These are phyloP conservation scores for Sporothrix luriei DNA, from an alignment of 2,329 filamentous ascomycete genomes.

Conservation along the genomic window DNA sequence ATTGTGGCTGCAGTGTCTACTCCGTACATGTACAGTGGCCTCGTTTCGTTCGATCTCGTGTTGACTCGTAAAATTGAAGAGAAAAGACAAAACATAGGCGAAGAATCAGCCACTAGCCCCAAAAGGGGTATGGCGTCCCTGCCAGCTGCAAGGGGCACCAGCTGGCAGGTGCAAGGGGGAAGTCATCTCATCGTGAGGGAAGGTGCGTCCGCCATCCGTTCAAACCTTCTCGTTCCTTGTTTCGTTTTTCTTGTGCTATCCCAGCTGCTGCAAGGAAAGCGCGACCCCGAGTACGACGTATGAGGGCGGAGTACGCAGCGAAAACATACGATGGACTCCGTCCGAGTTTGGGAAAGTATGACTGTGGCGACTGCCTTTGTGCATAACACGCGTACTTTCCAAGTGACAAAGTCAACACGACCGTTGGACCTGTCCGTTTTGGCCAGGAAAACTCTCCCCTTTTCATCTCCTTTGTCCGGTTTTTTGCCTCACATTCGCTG, in stretches of 20 bases:
- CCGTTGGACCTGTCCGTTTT: background rate
- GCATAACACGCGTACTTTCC: background rate
- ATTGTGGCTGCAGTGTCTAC: constrained; percentile 16
- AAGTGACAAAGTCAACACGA: constrained; percentile 4
- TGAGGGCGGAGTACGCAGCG: background rate
- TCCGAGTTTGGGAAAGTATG: background rate
- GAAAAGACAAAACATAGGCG: background rate
- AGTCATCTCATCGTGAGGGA: constrained; percentile 4
- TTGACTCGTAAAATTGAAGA: constrained; percentile 7
- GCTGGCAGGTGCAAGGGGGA: constrained; percentile 16
- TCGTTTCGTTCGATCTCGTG: background rate
- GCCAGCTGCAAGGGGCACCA: constrained; percentile 7
- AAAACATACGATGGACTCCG: background rate
- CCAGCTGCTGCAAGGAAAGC: background rate
- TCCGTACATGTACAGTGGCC: too few relatives aligned
- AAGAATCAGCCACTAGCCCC: background rate
- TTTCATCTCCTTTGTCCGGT: background rate
- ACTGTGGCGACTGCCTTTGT: constrained; percentile 2
- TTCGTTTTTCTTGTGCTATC: constrained; percentile 2
- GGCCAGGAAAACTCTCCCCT: background rate
- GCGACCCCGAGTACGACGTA: too few relatives aligned
- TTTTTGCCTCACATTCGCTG: constrained; percentile 9
- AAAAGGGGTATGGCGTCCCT: constrained; percentile 8
- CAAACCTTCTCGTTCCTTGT: constrained; percentile 6
- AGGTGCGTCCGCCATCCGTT: constrained; percentile 5